These are phyloP conservation scores for Daedaleopsis nitida DNA, from an alignment of 768 basidiomycete species.

Conservation along the genomic window DNA sequence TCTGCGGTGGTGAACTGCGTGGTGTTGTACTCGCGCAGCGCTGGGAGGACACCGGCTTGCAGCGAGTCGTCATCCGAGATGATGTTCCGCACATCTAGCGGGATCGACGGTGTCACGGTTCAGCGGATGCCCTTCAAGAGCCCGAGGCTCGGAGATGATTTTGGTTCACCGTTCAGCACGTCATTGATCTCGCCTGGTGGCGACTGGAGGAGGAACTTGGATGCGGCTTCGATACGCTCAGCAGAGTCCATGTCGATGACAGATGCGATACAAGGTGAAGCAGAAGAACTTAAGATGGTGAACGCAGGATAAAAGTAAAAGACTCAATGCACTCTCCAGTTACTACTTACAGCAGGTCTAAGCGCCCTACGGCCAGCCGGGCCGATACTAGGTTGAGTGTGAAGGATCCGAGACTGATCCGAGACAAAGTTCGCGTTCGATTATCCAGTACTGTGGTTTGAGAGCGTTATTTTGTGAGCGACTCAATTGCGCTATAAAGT, in stretches of 20 bases:
- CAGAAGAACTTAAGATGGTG: too few species aligned
- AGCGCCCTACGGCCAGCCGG: too few species aligned
- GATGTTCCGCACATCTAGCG: slow-evolving; percentile 84
- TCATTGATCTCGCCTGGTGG: slow-evolving; percentile 98
- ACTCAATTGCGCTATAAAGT: too few species aligned
- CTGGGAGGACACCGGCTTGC: slow-evolving; percentile 74
- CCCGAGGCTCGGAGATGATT: background rate
- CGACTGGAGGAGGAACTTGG: slow-evolving; percentile 81
- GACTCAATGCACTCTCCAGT: too few species aligned
- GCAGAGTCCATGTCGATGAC: slow-evolving; percentile 50
- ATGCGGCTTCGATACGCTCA: slow-evolving; percentile 72
- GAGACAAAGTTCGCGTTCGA: too few species aligned
- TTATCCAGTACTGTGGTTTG: too few species aligned
- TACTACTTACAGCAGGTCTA: too few species aligned
- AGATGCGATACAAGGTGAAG: too few species aligned
- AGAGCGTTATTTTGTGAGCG: too few species aligned
- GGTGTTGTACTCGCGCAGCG: slow-evolving; percentile 82
- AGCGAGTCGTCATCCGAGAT: slow-evolving; percentile 86
- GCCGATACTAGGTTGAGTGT: too few species aligned
- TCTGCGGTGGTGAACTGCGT: slow-evolving; percentile 87
- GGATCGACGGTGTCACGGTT: slow-evolving; percentile 5
- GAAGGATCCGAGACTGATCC: too few species aligned
- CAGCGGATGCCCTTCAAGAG: slow-evolving; percentile 6
- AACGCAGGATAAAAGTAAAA: too few species aligned
- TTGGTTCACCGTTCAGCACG: slow-evolving; percentile 78